phyloP scores from a whole-genome alignment of 1,139 yeast genomes.

The Groenewaldozyma auringiensis region DNA sequence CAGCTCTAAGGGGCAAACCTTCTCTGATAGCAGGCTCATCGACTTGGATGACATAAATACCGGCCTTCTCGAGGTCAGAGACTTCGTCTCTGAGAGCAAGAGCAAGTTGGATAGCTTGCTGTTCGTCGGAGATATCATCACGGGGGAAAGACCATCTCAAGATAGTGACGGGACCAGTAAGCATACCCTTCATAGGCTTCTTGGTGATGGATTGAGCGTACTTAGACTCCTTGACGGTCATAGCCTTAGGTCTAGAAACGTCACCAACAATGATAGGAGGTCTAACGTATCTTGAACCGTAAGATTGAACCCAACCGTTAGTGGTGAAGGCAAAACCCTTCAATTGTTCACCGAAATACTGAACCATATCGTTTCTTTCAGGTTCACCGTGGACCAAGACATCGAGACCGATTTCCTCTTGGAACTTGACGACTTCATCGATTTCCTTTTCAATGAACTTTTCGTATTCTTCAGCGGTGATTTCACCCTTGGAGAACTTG shows the following conservation, averaged over 20 bases:
- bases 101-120: slow-evolving; percentile 95
- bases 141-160: slow-evolving; percentile 99
- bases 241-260: slow-evolving; percentile 95
- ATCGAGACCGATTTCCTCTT: slow-evolving; percentile 96
- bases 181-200: slow-evolving; percentile 99
- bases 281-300: slow-evolving; percentile 99
- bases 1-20: slow-evolving; percentile 98
- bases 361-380: slow-evolving; percentile 99
- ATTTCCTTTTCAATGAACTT: slow-evolving; percentile 94
- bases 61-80: slow-evolving; percentile 95
- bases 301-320: slow-evolving; percentile 99
- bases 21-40: slow-evolving; percentile 99
- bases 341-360: slow-evolving; percentile 98
- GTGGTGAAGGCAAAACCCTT: slow-evolving; percentile 97
- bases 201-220: slow-evolving; percentile 95
- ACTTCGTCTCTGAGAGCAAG: slow-evolving; percentile 98
- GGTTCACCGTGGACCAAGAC: slow-evolving; percentile 99
- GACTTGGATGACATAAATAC: slow-evolving; percentile 96
- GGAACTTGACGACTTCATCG: slow-evolving; percentile 93
- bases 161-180: slow-evolving; percentile 99
- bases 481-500: slow-evolving; percentile 94
- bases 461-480: slow-evolving; percentile 91
- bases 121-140: slow-evolving; percentile 90
- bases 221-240: slow-evolving; percentile 98
- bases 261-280: slow-evolving; percentile 99